Evolutionary conservation across 2,329 filamentous ascomycete species (phyloP).

Genomic region (Teratosphaeria zuluensis): DNA sequence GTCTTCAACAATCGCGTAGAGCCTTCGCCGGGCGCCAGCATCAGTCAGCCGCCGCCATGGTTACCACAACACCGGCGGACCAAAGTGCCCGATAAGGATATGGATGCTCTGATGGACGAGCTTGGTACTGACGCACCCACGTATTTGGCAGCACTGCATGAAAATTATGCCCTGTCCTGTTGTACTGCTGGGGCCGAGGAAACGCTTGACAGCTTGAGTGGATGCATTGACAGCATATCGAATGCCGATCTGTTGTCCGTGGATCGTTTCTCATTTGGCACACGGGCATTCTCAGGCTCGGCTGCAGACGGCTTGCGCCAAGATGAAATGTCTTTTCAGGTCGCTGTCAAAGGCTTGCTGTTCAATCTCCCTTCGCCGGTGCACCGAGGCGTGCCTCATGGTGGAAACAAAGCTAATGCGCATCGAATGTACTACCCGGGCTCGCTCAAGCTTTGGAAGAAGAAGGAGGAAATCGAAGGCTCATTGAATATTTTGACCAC

Average conservation of each 20-base stretch:
- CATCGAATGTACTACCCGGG: constrained; percentile 90
- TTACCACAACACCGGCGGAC: constrained; percentile 35
- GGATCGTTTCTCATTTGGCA: constrained; percentile 56
- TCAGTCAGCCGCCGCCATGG: constrained; percentile 37
- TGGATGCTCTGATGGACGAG: constrained; percentile 76
- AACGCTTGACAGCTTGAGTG: constrained; percentile 68
- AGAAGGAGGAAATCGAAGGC: constrained; percentile 70
- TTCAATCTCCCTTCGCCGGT: constrained; percentile 82
- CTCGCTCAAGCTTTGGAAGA: constrained; percentile 72
- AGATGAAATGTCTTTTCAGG: constrained; percentile 89
- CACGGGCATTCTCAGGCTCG: constrained; percentile 39
- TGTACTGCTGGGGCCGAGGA: constrained; percentile 48
- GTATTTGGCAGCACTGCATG: constrained; percentile 81
- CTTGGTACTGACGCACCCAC: constrained; percentile 86
- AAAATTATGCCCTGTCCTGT: constrained; percentile 87
- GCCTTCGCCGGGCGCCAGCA: constrained; percentile 25
- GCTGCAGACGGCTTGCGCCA: constrained; percentile 69
- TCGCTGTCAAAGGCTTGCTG: constrained; percentile 75
- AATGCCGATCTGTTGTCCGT: constrained; percentile 78
- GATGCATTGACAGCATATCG: constrained; percentile 79
- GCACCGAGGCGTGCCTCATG: constrained; percentile 43
- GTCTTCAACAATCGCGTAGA: constrained; percentile 88
- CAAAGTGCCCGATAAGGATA: constrained; percentile 35
- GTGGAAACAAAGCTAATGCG: constrained; percentile 41
- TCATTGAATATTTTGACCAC: constrained; percentile 61